Evolutionary conservation across 2,329 filamentous ascomycete genomes (phyloP).

Genomic region (Epichloe gansuensis): DNA sequence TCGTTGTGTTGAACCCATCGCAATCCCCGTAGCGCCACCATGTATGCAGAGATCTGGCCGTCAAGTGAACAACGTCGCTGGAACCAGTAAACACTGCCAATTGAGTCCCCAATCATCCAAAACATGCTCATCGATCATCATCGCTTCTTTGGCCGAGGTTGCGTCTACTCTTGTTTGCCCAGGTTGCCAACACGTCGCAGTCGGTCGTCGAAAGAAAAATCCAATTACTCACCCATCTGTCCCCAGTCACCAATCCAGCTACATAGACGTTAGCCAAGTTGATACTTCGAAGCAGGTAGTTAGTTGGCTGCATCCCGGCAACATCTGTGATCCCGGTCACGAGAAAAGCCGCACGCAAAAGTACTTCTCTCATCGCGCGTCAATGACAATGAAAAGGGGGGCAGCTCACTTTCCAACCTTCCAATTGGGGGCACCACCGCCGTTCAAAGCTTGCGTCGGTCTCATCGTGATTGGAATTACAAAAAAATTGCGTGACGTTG

Average conservation of each 20-base stretch:
- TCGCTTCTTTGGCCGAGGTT: neutral
- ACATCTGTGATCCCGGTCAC: neutral
- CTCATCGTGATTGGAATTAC: slow-evolving; percentile 23
- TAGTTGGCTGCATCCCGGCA: neutral
- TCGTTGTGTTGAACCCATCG: neutral
- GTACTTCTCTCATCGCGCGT: neutral
- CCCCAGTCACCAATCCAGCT: slow-evolving; percentile 70
- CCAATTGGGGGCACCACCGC: slow-evolving; percentile 21
- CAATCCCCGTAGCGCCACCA: no score
- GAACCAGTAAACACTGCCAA: no score
- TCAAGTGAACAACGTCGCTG: neutral
- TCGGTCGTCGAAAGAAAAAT: neutral
- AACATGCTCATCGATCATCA: neutral
- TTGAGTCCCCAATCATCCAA: neutral
- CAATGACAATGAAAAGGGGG: no score
- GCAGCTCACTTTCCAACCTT: slow-evolving; percentile 23
- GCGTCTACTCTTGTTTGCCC: neutral
- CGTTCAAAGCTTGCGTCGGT: slow-evolving; percentile 26
- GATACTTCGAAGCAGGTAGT: no score
- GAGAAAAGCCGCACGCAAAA: slow-evolving; percentile 21
- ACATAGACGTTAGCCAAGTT: slow-evolving; percentile 14
- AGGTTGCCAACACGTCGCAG: neutral
- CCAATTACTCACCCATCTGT: slow-evolving; percentile 50
- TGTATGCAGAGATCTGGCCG: neutral
- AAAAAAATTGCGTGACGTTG: slow-evolving; percentile 12